Conservation (phyloP, 1,139 yeast genomes). For the Nakaseomyces delphensis region DNA sequence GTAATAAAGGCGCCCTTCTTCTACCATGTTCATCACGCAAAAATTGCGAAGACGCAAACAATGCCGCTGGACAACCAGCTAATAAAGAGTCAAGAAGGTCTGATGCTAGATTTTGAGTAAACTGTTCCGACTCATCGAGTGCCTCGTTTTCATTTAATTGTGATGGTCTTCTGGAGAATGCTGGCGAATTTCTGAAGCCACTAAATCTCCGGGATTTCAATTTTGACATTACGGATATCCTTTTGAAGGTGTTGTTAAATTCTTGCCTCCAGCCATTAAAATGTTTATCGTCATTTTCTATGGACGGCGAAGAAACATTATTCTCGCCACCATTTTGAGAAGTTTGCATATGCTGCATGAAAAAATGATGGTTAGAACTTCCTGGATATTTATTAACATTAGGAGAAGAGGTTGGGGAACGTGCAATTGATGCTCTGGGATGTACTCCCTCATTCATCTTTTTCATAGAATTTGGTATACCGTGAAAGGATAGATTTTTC, state of each 20-base stretch:
- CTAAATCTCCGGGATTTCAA: slow-evolving; percentile 12
- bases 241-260: slow-evolving; percentile 25
- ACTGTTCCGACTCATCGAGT: slow-evolving; percentile 15
- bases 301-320: background rate
- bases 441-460: background rate
- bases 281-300: slow-evolving; percentile 1
- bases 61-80: slow-evolving; percentile 73
- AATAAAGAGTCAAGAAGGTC: slow-evolving; percentile 54
- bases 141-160: slow-evolving; percentile 6
- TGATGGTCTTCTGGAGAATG: slow-evolving; percentile 1
- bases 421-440: slow-evolving; percentile 8
- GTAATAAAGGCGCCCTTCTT: slow-evolving; percentile 70
- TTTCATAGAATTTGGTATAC: slow-evolving; percentile 22
- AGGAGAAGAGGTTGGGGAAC: slow-evolving; percentile 14
- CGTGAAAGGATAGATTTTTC: slow-evolving; percentile 24
- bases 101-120: slow-evolving; percentile 45
- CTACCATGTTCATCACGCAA: slow-evolving; percentile 70
- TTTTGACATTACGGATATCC: slow-evolving; percentile 23
- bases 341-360: background rate
- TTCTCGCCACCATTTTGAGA: background rate
- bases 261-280: slow-evolving; percentile 28
- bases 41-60: slow-evolving; percentile 67
- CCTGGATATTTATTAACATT: background rate
- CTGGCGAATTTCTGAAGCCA: slow-evolving; percentile 4
- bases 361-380: background rate